Base-by-base conservation (phyloP, 495 filamentous ascomycete genomes). In the Elasticomyces elasticus region DNA sequence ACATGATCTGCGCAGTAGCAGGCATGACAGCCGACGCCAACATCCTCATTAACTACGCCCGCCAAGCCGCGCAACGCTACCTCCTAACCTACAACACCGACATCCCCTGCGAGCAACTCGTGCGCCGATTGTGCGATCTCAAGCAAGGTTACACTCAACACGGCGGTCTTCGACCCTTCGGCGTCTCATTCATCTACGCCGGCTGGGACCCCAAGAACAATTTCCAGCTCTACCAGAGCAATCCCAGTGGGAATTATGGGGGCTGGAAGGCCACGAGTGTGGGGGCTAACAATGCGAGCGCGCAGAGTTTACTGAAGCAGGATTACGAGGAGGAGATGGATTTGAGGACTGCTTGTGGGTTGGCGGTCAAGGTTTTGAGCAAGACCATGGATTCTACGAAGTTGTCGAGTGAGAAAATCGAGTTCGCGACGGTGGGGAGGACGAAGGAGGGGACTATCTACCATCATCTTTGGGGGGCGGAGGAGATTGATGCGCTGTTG, bases 381-480 rank as follows among this genome's bases (percentile, higher is more conserved):
- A 99, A 99, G 82, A 99, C 92, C 3, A 99, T 99, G 94, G 92
- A 99, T 71, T 91, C 88, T 38, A 96, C 92, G 5, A 97, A 95
- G 77, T 71, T 99, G 64, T 94, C 87, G 77, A 95, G 89, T 65
- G 90, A 97, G 76, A 99, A 99, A 79, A 95, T 99, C 70, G 92
- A 99, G 71, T 97, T 99, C 67, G 92, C 92, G 63, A 99, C 92
- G 22, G 90, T 99, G 58, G 92, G 92, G 58, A 88, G 88, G 76
- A 95, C 90, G 66, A 84, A 86, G 71, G 79, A 86, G 61, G 92
- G 92, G 58, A 90, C 91, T 75, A 85, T 97, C 64, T 97, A 95
- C 77, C 92, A 99, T 69, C 87, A 92, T 66, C 76, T 99, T 61
- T 99, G 92, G 92, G 88, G 77, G 64, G 94, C 89, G 40, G 91